Evolutionary conservation across 2,329 filamentous ascomycete species (phyloP).

Genomic region (Calonectria pseudoturangicola): DNA sequence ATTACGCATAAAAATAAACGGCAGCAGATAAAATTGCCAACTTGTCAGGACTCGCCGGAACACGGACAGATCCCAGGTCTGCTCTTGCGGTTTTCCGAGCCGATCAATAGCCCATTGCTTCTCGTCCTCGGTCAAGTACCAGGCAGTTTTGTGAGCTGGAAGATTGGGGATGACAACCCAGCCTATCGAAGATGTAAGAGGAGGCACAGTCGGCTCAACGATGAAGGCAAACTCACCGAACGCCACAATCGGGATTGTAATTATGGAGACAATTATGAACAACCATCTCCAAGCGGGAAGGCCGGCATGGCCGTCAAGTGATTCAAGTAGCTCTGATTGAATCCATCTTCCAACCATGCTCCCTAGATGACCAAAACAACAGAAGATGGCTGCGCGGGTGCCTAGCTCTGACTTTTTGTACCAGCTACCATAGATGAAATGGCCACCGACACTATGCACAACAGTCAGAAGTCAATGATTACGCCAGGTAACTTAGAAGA

Average conservation of each 20-base stretch:
- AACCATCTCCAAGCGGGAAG: conserved; percentile 65
- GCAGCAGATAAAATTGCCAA: conserved; percentile 33
- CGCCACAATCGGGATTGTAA: conserved; percentile 64
- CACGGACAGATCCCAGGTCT: conserved; percentile 29
- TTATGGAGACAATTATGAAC: conserved; percentile 65
- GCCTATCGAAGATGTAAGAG: conserved; percentile 3
- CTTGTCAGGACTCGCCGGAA: conserved; percentile 30
- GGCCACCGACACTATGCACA: conserved; percentile 60
- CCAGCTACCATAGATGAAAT: conserved; percentile 67
- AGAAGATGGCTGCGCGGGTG: conserved; percentile 63
- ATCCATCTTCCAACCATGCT: conserved; percentile 68
- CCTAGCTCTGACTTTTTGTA: conserved; percentile 65
- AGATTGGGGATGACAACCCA: conserved; percentile 32
- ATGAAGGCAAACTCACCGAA: conserved; percentile 56
- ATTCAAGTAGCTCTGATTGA: conserved; percentile 62
- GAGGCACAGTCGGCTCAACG: neutral
- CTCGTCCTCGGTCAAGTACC: conserved; percentile 29
- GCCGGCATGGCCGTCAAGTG: conserved; percentile 57
- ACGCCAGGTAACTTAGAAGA: neutral
- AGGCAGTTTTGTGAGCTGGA: conserved; percentile 22
- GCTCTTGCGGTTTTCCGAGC: conserved; percentile 2
- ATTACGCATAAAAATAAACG: conserved; percentile 32
- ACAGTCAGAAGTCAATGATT: conserved; percentile 39
- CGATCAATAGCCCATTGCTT: conserved; percentile 31
- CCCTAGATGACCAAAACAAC: conserved; percentile 64